These are phyloP conservation scores for Wickerhamomyces alni DNA, from an alignment of 805 yeast species.

Conservation along the genomic window DNA sequence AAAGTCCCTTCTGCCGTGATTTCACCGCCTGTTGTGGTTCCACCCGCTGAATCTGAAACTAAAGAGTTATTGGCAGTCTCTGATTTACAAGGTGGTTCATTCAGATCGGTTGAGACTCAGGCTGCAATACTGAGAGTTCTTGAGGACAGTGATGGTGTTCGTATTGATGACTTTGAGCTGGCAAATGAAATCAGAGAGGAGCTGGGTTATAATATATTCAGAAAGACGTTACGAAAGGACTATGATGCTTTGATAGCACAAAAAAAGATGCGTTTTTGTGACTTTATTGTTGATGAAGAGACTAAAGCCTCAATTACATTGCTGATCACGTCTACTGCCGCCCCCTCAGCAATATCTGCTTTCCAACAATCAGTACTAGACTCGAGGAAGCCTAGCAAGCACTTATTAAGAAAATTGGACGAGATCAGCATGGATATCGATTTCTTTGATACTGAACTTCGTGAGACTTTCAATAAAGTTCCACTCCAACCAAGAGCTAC, in stretches of 20 bases:
- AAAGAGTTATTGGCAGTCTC: conserved; percentile 15
- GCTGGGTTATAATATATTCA: conserved; percentile 43
- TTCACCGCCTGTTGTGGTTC: background rate
- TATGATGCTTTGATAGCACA: conserved; percentile 28
- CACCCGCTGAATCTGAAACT: background rate
- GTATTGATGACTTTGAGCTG: conserved; percentile 36
- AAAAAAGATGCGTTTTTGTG: conserved; percentile 22
- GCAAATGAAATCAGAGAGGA: conserved; percentile 33
- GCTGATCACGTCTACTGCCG: conserved; percentile 21
- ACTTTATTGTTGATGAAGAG: conserved; percentile 19
- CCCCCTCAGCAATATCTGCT: conserved; percentile 14
- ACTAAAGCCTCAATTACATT: conserved; percentile 17
- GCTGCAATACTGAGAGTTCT: conserved; percentile 37
- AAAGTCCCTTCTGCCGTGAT: too few species aligned
- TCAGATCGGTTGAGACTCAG: conserved; percentile 39
- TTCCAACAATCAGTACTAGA: background rate
- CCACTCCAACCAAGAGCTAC: conserved; percentile 1
- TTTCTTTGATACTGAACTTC: conserved; percentile 20
- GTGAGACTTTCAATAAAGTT: conserved; percentile 12
- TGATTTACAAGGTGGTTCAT: conserved; percentile 34
- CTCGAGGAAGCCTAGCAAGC: background rate
- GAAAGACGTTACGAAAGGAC: conserved; percentile 46
- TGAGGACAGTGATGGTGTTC: conserved; percentile 38
- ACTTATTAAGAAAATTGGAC: conserved; percentile 2
- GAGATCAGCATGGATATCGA: conserved; percentile 19